Evolutionary conservation across 2,329 filamentous ascomycete species (phyloP).

Genomic region (Graphilbum fragrans): DNA sequence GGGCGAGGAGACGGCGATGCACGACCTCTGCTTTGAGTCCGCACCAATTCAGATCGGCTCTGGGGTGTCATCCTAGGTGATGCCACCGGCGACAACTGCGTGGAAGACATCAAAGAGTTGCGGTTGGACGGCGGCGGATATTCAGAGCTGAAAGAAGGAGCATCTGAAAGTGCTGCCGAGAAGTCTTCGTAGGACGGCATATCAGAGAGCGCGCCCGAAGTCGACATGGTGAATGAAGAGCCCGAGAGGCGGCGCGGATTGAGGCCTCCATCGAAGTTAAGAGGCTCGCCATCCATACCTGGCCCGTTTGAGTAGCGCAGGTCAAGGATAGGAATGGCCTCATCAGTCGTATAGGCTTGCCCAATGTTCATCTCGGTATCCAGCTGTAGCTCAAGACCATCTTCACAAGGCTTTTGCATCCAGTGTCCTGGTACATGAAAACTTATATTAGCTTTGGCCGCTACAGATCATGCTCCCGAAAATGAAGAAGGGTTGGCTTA

Average conservation of each 20-base stretch:
- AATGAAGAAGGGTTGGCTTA: conserved; percentile 21
- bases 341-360: conserved; percentile 50
- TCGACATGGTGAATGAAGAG: conserved; percentile 64
- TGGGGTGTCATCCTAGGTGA: conserved; percentile 56
- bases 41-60: conserved; percentile 46
- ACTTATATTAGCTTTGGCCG: background rate
- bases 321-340: conserved; percentile 50
- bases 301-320: conserved; percentile 35
- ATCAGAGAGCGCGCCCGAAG: conserved; percentile 51
- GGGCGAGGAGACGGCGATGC: conserved; percentile 61
- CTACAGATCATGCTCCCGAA: background rate
- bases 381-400: conserved; percentile 41
- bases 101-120: conserved; percentile 59
- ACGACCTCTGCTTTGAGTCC: conserved; percentile 54
- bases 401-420: conserved; percentile 45
- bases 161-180: conserved; percentile 52
- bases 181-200: conserved; percentile 62
- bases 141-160: conserved; percentile 53
- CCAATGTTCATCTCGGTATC: conserved; percentile 33
- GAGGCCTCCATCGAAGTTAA: conserved; percentile 38
- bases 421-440: conserved; percentile 25
- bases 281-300: conserved; percentile 35
- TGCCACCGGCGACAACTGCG: conserved; percentile 59
- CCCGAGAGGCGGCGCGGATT: conserved; percentile 55
- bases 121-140: conserved; percentile 56